Evolutionary conservation across 2,329 filamentous ascomycete genomes (phyloP).

Genomic region (Huntiella moniliformis): DNA sequence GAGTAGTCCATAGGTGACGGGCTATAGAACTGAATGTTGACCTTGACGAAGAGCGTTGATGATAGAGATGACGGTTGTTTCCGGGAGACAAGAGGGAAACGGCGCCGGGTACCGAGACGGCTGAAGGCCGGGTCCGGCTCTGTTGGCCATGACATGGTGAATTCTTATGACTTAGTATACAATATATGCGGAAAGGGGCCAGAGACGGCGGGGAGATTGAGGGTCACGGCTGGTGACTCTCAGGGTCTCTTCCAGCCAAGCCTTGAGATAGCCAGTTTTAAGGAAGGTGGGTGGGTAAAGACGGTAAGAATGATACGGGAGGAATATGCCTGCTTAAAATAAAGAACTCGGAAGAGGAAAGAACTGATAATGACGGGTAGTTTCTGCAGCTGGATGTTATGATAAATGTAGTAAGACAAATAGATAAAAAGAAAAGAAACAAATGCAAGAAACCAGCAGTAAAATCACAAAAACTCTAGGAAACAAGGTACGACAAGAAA

Average conservation of each 20-base stretch:
- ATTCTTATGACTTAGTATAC: constrained; percentile 2
- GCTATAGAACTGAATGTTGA: constrained; percentile 27
- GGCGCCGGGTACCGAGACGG: constrained; percentile 17
- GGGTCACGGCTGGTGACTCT: not conserved
- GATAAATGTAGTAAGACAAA: too few relatives aligned
- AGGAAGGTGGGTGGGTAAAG: too few relatives aligned
- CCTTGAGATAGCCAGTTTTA: too few relatives aligned
- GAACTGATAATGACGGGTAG: too few relatives aligned
- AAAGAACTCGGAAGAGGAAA: too few relatives aligned
- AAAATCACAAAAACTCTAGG: too few relatives aligned
- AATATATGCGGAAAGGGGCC: constrained; percentile 19
- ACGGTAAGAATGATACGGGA: too few relatives aligned
- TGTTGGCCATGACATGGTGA: constrained; percentile 11
- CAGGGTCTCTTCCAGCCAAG: constrained; percentile 1
- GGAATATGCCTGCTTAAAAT: too few relatives aligned
- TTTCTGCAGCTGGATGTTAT: too few relatives aligned
- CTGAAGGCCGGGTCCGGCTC: constrained; percentile 7
- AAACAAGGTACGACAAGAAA: too few relatives aligned
- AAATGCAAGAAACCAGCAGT: too few relatives aligned
- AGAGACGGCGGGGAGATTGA: constrained; percentile 1
- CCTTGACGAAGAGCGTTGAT: constrained; percentile 21
- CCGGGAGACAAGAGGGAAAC: constrained; percentile 18
- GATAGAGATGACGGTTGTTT: constrained; percentile 5
- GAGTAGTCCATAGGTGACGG: constrained; percentile 25
- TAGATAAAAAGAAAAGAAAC: too few relatives aligned